Conservation (phyloP, 2,329 filamentous ascomycete genomes). For the Colletotrichum sp. region DNA sequence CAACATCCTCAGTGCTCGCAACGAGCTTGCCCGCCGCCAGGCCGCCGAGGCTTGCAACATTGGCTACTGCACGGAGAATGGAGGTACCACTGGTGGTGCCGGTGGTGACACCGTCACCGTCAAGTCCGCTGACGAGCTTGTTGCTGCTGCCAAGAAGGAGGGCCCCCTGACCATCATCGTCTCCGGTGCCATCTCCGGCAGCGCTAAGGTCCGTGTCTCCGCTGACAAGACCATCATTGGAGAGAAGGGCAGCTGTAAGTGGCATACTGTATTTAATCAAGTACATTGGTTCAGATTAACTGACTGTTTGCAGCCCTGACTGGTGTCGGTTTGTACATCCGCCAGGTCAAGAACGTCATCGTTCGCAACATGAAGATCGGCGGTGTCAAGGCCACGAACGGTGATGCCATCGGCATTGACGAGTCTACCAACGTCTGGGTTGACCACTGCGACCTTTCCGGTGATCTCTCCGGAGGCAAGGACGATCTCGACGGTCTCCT, state of each 20-base stretch:
- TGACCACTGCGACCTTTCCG: constrained; percentile 47
- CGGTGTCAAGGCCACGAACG: constrained; percentile 52
- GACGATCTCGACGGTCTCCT: constrained; percentile 49
- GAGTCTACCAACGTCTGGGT: constrained; percentile 52
- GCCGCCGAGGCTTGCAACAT: constrained; percentile 25
- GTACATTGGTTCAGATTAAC: accelerated
- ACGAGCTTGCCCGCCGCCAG: constrained; percentile 18
- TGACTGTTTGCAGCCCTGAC: constrained; percentile 30
- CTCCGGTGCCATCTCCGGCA: constrained; percentile 30
- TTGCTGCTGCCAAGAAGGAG: constrained; percentile 27
- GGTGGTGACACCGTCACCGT: constrained; percentile 33
- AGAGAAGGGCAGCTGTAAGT: constrained; percentile 26
- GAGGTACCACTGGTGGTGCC: constrained; percentile 34
- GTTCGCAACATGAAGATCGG: constrained; percentile 60
- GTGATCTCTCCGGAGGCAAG: constrained; percentile 39
- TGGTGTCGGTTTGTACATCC: constrained; percentile 56
- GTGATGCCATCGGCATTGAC: constrained; percentile 59
- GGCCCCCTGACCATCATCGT: constrained; percentile 34
- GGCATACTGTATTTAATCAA: accelerated
- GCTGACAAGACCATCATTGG: constrained; percentile 48
- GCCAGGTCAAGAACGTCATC: constrained; percentile 58
- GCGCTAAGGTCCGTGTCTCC: constrained; percentile 31
- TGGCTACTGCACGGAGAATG: constrained; percentile 35
- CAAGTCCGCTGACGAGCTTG: constrained; percentile 26
- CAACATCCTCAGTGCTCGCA: constrained; percentile 13